Evolutionary conservation across 176 grass and related monocot genomes (phyloP).

Genomic region (Elymus sibiricus): DNA sequence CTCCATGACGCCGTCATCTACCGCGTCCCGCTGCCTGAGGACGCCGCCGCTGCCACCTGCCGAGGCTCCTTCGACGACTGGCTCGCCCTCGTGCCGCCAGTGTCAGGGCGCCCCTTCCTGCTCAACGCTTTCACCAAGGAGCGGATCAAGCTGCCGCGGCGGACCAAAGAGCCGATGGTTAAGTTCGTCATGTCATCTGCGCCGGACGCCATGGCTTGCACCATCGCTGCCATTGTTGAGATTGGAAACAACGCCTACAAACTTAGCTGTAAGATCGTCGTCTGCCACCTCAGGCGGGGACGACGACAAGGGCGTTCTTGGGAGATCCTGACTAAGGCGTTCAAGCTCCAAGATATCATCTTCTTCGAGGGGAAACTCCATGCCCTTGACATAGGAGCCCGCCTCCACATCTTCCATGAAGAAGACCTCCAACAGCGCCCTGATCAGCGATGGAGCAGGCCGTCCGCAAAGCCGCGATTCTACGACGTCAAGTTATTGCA

Average conservation of each 20-base stretch:
- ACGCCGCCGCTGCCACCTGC: not conserved
- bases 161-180: not conserved
- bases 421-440: not conserved
- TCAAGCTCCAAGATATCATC: not conserved
- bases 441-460: not conserved
- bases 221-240: not conserved
- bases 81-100: not conserved
- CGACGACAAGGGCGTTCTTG: not conserved
- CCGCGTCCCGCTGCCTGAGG: not conserved
- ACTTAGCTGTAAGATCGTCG: not conserved
- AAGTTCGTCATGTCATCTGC: not conserved
- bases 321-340: not conserved
- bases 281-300: not conserved
- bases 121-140: not conserved
- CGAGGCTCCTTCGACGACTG: not conserved
- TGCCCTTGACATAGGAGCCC: not conserved
- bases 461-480: not conserved
- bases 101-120: not conserved
- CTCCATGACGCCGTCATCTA: not conserved
- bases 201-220: not conserved
- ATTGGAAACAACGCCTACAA: not conserved
- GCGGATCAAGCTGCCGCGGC: not conserved
- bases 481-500: not conserved
- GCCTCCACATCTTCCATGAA: not conserved
- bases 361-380: slow-evolving; percentile 2